Evolutionary conservation across 768 basidiomycete genomes (phyloP).

Genomic region (Termitomyces bulborhizus): DNA sequence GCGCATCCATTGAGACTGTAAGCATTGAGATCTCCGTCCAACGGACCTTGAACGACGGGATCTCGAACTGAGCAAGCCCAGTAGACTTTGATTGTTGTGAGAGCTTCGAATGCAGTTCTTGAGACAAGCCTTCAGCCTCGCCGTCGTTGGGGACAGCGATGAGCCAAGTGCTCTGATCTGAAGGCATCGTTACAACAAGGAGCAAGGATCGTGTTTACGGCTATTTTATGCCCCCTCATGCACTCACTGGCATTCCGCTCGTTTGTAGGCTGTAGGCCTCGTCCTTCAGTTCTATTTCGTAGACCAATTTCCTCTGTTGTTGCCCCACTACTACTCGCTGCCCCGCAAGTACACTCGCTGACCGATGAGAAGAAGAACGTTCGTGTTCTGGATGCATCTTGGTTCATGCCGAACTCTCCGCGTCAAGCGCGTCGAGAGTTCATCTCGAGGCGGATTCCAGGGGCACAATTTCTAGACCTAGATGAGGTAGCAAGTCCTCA

Average conservation of each 20-base stretch:
- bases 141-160: slow-evolving; percentile 83
- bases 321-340: slow-evolving; percentile 48
- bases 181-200: slow-evolving; percentile 69
- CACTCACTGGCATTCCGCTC: neutral
- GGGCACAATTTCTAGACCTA: slow-evolving; percentile 70
- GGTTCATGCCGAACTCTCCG: slow-evolving; percentile 91
- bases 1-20: slow-evolving; percentile 5
- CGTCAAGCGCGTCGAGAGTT: slow-evolving; percentile 72
- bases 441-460: slow-evolving; percentile 56
- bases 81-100: slow-evolving; percentile 48
- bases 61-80: slow-evolving; percentile 57
- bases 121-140: slow-evolving; percentile 69
- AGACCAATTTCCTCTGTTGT: slow-evolving; percentile 32
- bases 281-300: slow-evolving; percentile 7
- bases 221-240: slow-evolving; percentile 13
- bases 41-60: slow-evolving; percentile 88
- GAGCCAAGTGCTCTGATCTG: slow-evolving; percentile 94
- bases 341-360: slow-evolving; percentile 37
- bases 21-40: neutral
- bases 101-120: slow-evolving; percentile 63
- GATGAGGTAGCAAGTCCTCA: slow-evolving; percentile 73
- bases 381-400: slow-evolving; percentile 68
- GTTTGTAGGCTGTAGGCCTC: slow-evolving; percentile 1
- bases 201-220: slow-evolving; percentile 15
- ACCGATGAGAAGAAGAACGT: slow-evolving; percentile 26